Evolutionary conservation across 345 rosid genomes (phyloP).

Genomic region (Syzygium jambos): DNA sequence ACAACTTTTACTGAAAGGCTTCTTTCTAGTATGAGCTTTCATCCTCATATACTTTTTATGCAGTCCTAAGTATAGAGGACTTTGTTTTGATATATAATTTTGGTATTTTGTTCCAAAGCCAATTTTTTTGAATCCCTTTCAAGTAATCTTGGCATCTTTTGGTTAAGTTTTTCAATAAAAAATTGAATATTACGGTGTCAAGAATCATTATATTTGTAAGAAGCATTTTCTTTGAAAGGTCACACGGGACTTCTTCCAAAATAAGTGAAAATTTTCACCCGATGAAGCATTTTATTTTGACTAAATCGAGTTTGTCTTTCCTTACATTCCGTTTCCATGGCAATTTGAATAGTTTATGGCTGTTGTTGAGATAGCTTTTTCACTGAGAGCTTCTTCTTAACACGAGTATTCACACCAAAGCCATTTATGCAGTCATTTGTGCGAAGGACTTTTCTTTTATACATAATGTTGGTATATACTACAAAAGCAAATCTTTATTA

Average conservation of each 20-base stretch:
- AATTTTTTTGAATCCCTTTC: not conserved
- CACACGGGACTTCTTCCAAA: not conserved
- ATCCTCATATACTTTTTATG: not conserved
- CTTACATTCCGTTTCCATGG: not conserved
- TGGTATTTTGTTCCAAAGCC: not conserved
- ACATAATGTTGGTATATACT: not conserved
- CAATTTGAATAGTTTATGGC: not conserved
- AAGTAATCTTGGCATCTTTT: not conserved
- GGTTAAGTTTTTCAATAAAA: not conserved
- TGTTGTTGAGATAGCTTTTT: not conserved
- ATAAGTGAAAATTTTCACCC: not conserved
- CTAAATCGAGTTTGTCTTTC: not conserved
- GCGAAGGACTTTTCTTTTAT: not conserved
- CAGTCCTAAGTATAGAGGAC: not conserved
- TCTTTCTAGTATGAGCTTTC: not conserved
- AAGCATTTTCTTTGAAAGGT: not conserved
- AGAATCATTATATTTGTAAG: not conserved
- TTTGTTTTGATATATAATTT: not conserved
- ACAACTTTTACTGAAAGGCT: not conserved
- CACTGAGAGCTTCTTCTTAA: not conserved
- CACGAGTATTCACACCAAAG: not conserved
- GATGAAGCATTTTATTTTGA: not conserved
- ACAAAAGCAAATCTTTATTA: not conserved
- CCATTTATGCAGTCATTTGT: not conserved
- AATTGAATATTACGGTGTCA: not conserved